Evolutionary conservation across 495 filamentous ascomycete genomes (phyloP), one percentile per base, ranked within the genome.

Genomic region (Aspergillus homomorphus): DNA sequence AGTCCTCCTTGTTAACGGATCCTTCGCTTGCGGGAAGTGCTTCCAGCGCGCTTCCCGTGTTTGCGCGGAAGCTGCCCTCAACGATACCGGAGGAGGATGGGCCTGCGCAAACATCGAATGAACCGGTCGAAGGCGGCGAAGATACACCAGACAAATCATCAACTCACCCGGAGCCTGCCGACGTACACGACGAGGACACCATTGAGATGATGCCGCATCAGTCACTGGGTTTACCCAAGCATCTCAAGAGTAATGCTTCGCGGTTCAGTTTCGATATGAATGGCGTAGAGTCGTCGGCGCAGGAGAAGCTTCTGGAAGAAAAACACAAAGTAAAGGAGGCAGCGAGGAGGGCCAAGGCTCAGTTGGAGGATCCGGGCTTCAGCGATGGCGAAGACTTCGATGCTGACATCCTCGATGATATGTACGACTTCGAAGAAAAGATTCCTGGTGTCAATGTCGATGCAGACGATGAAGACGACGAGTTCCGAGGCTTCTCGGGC

Each of bases 211-310:
- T 74, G 67, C 66, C 73, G 0, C 73, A 72, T 18, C 69, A 70
- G n/a, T 66, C 66, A 33, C 69, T 73, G 28, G 78, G 67, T 6
- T 51, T 82, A 41, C 89, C 89, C 0, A 88, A 79, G 62, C 90
- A 92, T 69, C 86, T 92, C 69, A 92, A 88, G 62, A 93, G 90
- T 69, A 93, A 87, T 53, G 89, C 91, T 0, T 95, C 90, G 2
- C 79, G 92, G 10, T 96, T 97, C 63, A 95, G 91, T 66, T 97
- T 97, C 64, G 91, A 96, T 65, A 89, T 96, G 81, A 77, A 72
- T 20, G 82, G 83, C 12, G 84, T 87, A n/a, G 91, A 89, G 30
- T 85, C 89, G 15, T 86, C 88, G 5, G 82, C 82, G 12, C 86
- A 96, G 68, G 92, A 97, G 69, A 87, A 86, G 66, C 66, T 92